These are phyloP conservation scores for Penicilliopsis zonata DNA, from an alignment of 495 filamentous ascomycete species.

Conservation along the genomic window DNA sequence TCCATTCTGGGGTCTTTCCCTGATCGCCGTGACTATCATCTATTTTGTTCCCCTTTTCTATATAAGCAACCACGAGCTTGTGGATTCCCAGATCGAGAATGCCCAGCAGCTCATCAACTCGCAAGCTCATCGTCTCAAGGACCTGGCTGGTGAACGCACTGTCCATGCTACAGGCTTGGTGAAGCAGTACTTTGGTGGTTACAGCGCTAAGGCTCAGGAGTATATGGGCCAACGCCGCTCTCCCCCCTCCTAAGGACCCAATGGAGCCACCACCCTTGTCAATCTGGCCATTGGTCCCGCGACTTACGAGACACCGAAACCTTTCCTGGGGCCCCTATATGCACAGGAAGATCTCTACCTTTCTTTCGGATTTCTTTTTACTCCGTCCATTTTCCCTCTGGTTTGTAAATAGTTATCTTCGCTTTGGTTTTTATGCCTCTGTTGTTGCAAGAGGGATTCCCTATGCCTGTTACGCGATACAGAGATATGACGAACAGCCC, in stretches of 20 bases:
- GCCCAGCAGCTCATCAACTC: constrained; percentile 58
- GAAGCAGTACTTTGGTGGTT: constrained; percentile 73
- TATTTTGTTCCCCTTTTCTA: constrained; percentile 89
- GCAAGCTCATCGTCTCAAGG: constrained; percentile 71
- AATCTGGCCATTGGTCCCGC: constrained; percentile 47
- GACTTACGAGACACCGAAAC: constrained; percentile 29
- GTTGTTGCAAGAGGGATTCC: no score
- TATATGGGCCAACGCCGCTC: constrained; percentile 46
- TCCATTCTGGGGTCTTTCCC: constrained; percentile 81
- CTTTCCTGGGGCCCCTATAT: constrained; percentile 57
- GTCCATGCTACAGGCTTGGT: constrained; percentile 60
- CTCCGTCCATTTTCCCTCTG: no score
- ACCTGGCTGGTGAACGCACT: constrained; percentile 72
- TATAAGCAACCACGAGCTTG: constrained; percentile 83
- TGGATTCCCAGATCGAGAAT: constrained; percentile 72
- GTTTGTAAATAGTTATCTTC: no score
- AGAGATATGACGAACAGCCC: no score
- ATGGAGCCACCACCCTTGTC: constrained; percentile 17
- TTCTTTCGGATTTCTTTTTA: no score
- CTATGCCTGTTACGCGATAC: no score
- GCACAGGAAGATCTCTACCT: no score
- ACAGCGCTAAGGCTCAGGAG: constrained; percentile 73
- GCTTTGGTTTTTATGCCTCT: no score
- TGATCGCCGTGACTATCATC: constrained; percentile 60
- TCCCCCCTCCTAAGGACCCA: constrained; percentile 33